Conservation (phyloP, 1,139 yeast species). For the Yamadazyma spencermartinsiae region DNA sequence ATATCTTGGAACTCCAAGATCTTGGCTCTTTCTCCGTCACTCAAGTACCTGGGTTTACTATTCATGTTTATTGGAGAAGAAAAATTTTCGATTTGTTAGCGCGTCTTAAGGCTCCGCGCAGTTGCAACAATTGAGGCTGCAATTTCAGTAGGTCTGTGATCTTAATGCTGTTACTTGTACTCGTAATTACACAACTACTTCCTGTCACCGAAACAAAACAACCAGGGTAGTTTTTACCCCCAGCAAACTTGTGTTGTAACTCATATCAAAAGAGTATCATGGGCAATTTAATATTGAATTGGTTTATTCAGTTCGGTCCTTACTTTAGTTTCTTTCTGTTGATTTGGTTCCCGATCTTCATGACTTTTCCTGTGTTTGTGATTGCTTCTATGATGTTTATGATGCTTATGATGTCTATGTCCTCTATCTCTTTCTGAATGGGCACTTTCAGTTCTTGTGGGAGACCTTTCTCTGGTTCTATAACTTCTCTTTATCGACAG, state of each 20-base stretch:
- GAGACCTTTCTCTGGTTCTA: constrained; percentile 16
- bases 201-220: too few species aligned
- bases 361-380: constrained; percentile 36
- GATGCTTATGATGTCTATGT: constrained; percentile 24
- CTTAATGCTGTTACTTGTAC: too few species aligned
- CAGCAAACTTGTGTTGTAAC: too few species aligned
- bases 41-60: constrained; percentile 60
- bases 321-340: not conserved
- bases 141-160: too few species aligned
- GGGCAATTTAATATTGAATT: not conserved
- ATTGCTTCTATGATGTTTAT: constrained; percentile 51
- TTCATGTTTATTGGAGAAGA: constrained; percentile 23
- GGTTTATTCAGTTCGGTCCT: too few species aligned
- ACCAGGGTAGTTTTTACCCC: too few species aligned
- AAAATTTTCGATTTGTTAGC: constrained; percentile 2
- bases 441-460: constrained; percentile 5
- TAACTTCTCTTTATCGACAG: constrained; percentile 5
- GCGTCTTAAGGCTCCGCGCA: too few species aligned
- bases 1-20: constrained; percentile 90
- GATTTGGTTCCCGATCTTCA: too few species aligned
- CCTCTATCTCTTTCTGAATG: constrained; percentile 20
- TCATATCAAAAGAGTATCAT: too few species aligned
- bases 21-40: constrained; percentile 82
- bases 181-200: too few species aligned
- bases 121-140: too few species aligned